Evolutionary conservation across 352 stramenopile species (phyloP), one percentile per base, ranked within the genome.

Genomic region (Sclerospora graminicola): DNA sequence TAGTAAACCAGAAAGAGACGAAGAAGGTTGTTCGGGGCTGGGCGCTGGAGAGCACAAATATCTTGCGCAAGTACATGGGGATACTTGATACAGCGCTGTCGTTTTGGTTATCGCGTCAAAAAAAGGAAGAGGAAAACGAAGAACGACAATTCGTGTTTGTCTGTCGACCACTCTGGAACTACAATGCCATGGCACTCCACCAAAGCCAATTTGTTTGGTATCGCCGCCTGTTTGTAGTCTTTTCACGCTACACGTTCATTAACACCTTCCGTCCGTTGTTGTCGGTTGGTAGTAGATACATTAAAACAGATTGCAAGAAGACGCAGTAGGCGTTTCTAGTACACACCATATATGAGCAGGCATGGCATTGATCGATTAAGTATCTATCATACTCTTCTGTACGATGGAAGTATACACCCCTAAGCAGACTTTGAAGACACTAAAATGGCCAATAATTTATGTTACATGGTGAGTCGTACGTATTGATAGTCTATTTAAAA

Each of bases 181-280:
- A 96, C 75, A 74, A 63, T 10, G 84, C 84, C 1, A 98, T 98
- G 91, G 69, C 78, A 32, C 66, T 91, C 24, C 94, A 98, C 49
- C 41, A 59, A 19, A 96, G 80, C 54, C 94, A 98, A 63, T 98
- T 97, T 56, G 91, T 98, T 20, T 98, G 94, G 94, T 98, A 97
- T 57, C 84, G 94, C 32, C 82, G 88, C n/a, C 67, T 98, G 5
- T 97, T 96, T 51, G 84, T 98, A n/a, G 34, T 83, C 8, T 98
- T 98, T 51, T 96, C 84, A 24, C 77, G 89, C 29, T 98, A 97
- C 58, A 97, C 90, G 11, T 97, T 95, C 58, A 74, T 96, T 36
- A 97, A 97, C 60, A 94, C 78, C 1, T 93, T 94, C 51, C 47
- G 39, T 20, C 57, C 72, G 19, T 60, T 87, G 6, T 23, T 51